Percentiles rank a stretch among this genome's conserved stretches.
phyloP scores from a whole-genome alignment of 108 stramenopile species.

The Hondaea fermentalgiana region DNA sequence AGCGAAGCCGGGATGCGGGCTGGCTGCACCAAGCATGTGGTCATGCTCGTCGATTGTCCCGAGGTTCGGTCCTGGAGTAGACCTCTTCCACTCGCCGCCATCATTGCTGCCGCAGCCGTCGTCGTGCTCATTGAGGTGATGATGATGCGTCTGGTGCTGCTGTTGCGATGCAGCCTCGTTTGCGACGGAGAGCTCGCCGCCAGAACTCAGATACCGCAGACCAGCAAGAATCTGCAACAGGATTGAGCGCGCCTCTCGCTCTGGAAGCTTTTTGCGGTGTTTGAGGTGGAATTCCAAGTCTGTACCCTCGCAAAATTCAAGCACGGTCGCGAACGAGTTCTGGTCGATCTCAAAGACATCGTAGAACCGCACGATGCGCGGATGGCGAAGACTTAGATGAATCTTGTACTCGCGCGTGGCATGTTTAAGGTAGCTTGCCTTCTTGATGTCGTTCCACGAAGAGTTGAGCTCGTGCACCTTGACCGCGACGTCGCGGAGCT shows the following conservation, averaged over 20 bases:
- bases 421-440: conserved; percentile 90
- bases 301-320: conserved; percentile 86
- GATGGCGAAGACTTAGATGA: conserved; percentile 84
- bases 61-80: no score
- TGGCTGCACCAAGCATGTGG: no score
- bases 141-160: no score
- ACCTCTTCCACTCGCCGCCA: background rate
- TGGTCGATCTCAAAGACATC: conserved; percentile 97
- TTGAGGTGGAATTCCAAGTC: conserved; percentile 84
- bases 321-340: conserved; percentile 90
- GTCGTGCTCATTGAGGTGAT: background rate
- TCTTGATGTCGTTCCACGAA: conserved; percentile 84
- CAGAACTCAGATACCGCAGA: conserved; percentile 75
- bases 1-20: background rate
- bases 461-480: conserved; percentile 95
- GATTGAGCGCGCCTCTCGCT: conserved; percentile 80
- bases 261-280: conserved; percentile 62
- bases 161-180: background rate
- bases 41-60: no score
- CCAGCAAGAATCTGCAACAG: conserved; percentile 85
- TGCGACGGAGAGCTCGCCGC: background rate
- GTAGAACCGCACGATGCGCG: conserved; percentile 86
- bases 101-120: background rate
- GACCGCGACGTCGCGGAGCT: conserved; percentile 78
- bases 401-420: conserved; percentile 94